Evolutionary conservation across 352 stramenopile species (phyloP).

Genomic region (Phytophthora tentaculata): DNA sequence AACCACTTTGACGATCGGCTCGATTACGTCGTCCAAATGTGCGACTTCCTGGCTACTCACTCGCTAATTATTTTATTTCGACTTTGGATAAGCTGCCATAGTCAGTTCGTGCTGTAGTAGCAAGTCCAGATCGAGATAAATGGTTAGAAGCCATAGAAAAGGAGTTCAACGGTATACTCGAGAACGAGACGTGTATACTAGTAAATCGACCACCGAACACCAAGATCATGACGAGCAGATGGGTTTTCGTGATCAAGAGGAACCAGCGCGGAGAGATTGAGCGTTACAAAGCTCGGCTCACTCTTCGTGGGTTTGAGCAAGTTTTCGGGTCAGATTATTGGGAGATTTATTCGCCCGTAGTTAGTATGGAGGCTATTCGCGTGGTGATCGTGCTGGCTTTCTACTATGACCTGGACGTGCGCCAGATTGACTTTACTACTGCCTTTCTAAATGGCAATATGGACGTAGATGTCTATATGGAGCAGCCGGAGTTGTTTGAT

Average conservation of each 20-base stretch:
- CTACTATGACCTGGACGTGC: background rate
- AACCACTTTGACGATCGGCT: background rate
- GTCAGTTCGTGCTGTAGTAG: background rate
- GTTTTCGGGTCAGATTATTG: conserved; percentile 7
- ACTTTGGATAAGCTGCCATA: background rate
- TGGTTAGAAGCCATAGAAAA: background rate
- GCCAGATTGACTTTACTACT: background rate
- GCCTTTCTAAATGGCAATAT: background rate
- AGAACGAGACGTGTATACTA: background rate
- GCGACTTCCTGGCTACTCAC: background rate
- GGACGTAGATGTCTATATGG: background rate
- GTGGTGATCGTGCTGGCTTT: background rate
- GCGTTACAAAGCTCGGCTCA: background rate
- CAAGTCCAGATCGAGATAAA: background rate
- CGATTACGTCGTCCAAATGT: background rate
- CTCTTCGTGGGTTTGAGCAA: conserved; percentile 6
- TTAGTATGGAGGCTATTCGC: background rate
- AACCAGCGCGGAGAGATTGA: conserved; percentile 7
- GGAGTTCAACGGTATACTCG: background rate
- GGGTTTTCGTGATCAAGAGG: background rate
- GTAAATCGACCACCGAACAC: background rate
- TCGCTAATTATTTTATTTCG: background rate
- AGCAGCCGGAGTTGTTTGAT: background rate
- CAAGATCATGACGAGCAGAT: conserved; percentile 6
- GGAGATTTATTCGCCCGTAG: conserved; percentile 5